Evolutionary conservation across 192 early-diverging fungal genomes (phyloP), one percentile per base, ranked within the genome.

Genomic region (Tieghemiomyces parasiticus): DNA sequence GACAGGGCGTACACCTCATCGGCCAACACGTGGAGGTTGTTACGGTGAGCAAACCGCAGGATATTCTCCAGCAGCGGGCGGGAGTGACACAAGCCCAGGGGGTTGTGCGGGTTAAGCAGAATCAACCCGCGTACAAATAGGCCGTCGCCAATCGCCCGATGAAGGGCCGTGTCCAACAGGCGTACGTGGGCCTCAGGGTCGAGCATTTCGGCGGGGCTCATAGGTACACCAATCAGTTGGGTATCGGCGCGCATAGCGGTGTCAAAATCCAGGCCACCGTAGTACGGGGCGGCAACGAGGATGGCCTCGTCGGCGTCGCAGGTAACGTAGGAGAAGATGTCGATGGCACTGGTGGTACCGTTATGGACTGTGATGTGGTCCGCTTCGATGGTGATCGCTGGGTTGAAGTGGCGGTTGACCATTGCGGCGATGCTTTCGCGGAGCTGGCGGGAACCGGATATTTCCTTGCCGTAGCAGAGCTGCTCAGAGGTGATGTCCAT

Each of bases 1-100:
- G 82, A 84, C 4, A 85, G 67, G 6, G 79, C 86, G 64, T 93
- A 93, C 38, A 93, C 84, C 61, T 93, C 90, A 65, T 93, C 90
- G 64, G 81, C 70, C 10, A 90, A 61, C 25, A 81, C 71, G 50
- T 86, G 86, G 13, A 93, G 60, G 26, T 76, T 59, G 46, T 86
- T 74, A 20, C 63, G 58, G 30, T 74, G 74, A 13, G 85, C 85
- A 65, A 85, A 93, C 34, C 63, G 58, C 2, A 90, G 65, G 52
- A 82, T 75, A 13, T 64, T 60, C 14, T 73, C 65, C 26, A 91
- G 53, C 24, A 81, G 63, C 3, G 69, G 65, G 20, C 66, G 74
- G 19, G 82, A 63, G 35, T 83, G 75, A 59, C 71, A 73, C 31
- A 63, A 53, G 32, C 82, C 84, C 29, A 82, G 65, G 4, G 88